A percentile compares a stretch with the other conserved stretches of the same genome.
Conservation (phyloP, 768 basidiomycete genomes). For the Clitopilus hobsonii region DNA sequence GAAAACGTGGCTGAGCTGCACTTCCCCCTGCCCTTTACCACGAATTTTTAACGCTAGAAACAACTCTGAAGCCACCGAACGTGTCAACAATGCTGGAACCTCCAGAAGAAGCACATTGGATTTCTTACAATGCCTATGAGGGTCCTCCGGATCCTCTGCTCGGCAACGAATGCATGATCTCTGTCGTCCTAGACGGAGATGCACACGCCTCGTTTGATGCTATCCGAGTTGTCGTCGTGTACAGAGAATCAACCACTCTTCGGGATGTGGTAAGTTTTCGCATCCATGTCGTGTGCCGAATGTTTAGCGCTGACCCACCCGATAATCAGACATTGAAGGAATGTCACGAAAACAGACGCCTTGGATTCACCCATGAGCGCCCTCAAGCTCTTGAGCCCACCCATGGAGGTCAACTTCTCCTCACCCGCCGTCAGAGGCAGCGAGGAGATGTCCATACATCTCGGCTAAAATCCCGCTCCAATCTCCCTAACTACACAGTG, state of each 20-base stretch:
- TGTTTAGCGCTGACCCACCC: not conserved
- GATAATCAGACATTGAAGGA: not conserved
- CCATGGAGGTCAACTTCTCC: not conserved
- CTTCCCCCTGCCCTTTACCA: not conserved
- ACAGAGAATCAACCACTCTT: not conserved
- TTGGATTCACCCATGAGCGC: not conserved
- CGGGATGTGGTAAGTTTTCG: conserved; percentile 4
- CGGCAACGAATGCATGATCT: conserved; percentile 8
- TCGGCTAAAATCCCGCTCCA: not conserved
- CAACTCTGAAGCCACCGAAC: not conserved
- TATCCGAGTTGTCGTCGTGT: conserved; percentile 7
- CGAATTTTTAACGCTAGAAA: not conserved
- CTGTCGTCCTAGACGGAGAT: conserved; percentile 9
- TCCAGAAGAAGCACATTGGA: conserved; percentile 1
- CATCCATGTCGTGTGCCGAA: conserved; percentile 1
- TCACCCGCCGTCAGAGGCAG: not conserved
- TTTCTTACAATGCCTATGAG: conserved; percentile 7
- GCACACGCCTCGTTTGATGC: conserved; percentile 2
- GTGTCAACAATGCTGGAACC: not conserved
- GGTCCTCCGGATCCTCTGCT: conserved; percentile 2
- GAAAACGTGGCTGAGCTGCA: not conserved
- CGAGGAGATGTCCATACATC: not conserved
- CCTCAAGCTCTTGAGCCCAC: not conserved
- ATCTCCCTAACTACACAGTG: not conserved
- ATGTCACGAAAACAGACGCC: not conserved